These are phyloP conservation scores for Aphanomyces cochlioides DNA, from an alignment of 352 stramenopile species.

Conservation along the genomic window DNA sequence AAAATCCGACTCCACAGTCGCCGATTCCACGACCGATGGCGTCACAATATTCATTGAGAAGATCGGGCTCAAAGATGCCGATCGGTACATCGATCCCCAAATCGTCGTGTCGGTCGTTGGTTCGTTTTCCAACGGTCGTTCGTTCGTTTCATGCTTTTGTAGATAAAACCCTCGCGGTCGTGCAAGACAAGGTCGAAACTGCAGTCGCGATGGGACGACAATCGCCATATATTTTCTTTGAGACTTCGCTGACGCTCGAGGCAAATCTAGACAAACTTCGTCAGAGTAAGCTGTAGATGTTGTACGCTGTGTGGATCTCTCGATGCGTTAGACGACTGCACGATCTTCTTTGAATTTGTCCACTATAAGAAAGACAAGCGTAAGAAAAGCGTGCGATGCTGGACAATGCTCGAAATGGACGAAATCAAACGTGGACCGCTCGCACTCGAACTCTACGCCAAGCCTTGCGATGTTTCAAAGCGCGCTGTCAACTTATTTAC, in stretches of 20 bases:
- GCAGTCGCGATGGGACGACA: conserved; percentile 39
- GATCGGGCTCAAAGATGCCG: conserved; percentile 67
- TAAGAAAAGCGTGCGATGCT: conserved; percentile 74
- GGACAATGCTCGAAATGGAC: conserved; percentile 67
- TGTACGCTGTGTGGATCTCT: background rate
- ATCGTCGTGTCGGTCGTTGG: conserved; percentile 60
- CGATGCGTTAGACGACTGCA: conserved; percentile 41
- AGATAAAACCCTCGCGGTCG: conserved; percentile 47
- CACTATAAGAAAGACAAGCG: conserved; percentile 77
- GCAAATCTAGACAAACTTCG: conserved; percentile 51
- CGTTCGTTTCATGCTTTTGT: background rate
- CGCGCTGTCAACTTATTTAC: conserved; percentile 72
- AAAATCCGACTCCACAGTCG: no score
- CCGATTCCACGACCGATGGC: no score
- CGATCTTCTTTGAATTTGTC: conserved; percentile 67
- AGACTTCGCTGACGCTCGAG: conserved; percentile 41
- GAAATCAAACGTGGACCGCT: conserved; percentile 42
- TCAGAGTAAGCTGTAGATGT: conserved; percentile 39
- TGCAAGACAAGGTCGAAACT: conserved; percentile 59
- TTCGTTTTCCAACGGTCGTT: conserved; percentile 26
- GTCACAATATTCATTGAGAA: conserved; percentile 41
- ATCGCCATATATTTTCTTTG: conserved; percentile 50
- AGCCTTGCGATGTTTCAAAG: conserved; percentile 59
- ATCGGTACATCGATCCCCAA: conserved; percentile 55
- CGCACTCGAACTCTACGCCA: conserved; percentile 63